These are phyloP conservation scores for Leccinum insigne DNA, from an alignment of 1,284 basidiomycete species.

Conservation along the genomic window DNA sequence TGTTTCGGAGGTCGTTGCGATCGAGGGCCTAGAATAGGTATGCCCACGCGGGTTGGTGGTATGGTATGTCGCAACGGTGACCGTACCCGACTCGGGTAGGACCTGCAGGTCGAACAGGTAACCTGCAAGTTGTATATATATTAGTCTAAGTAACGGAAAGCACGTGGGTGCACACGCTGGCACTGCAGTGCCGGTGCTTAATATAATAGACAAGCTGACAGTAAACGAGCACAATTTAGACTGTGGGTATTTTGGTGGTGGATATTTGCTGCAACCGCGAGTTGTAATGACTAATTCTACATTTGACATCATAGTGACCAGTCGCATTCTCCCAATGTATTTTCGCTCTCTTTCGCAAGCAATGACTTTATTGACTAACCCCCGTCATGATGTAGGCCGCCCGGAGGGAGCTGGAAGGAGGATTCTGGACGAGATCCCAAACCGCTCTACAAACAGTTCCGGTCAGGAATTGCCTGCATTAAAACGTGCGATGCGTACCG, in stretches of 20 bases:
- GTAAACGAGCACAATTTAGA: too few species aligned
- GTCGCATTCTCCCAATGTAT: not conserved
- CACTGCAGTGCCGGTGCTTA: too few species aligned
- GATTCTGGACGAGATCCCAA: conserved; percentile 30
- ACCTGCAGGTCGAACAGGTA: not conserved
- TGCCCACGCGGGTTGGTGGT: too few species aligned
- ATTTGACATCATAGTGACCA: not conserved
- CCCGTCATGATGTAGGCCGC: conserved; percentile 3
- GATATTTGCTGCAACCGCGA: not conserved
- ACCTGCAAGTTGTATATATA: not conserved
- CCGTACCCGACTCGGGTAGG: not conserved
- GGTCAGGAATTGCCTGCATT: too few species aligned
- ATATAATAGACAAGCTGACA: too few species aligned
- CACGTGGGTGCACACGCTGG: too few species aligned
- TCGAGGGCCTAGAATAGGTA: not conserved
- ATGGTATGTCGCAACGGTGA: not conserved
- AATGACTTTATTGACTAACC: not conserved
- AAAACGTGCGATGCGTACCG: too few species aligned
- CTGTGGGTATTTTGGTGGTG: too few species aligned
- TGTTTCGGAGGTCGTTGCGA: not conserved
- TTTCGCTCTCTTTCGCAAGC: not conserved
- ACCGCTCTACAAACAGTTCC: too few species aligned
- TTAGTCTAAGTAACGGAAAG: not conserved
- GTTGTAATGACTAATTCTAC: not conserved
- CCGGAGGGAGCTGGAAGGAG: conserved; percentile 15